Conservation (phyloP, 2,329 filamentous ascomycete genomes). For the Cladosporium sp. region DNA sequence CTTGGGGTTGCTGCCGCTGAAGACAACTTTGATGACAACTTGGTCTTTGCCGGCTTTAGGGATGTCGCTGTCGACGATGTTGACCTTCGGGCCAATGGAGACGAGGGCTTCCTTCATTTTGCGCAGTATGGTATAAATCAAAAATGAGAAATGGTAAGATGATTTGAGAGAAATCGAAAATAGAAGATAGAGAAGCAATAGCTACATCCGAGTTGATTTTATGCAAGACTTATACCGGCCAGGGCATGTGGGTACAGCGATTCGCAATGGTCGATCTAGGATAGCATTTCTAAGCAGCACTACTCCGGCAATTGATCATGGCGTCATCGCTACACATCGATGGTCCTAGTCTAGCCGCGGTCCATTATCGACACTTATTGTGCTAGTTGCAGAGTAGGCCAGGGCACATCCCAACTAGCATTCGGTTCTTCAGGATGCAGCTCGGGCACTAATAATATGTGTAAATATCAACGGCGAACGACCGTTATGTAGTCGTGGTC, state of each 20-base stretch:
- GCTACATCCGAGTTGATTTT: not conserved
- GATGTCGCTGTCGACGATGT: slow-evolving; percentile 45
- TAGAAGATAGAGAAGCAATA: not conserved
- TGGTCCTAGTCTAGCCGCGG: not conserved
- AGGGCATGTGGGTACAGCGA: not conserved
- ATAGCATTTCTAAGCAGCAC: slow-evolving; percentile 16
- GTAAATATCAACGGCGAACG: not conserved
- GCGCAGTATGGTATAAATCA: not conserved
- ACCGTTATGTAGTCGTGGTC: not conserved
- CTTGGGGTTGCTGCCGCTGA: slow-evolving; percentile 38
- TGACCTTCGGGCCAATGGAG: slow-evolving; percentile 37
- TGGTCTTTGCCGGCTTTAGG: slow-evolving; percentile 42
- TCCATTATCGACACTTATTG: too few species aligned
- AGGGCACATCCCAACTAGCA: not conserved
- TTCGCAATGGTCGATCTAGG: not conserved
- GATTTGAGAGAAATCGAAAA: not conserved
- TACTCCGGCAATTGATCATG: slow-evolving; percentile 4
- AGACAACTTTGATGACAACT: slow-evolving; percentile 38
- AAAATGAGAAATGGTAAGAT: not conserved
- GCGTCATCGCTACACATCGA: slow-evolving; percentile 10
- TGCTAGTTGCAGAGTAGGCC: not conserved
- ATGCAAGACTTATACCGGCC: not conserved
- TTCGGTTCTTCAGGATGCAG: not conserved
- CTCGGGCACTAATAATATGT: not conserved
- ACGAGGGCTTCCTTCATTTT: slow-evolving; percentile 44